Percentiles rank a stretch among this genome's conserved stretches.
phyloP scores from a whole-genome alignment of 257 asterid genomes.

The Penstemon davidsonii region DNA sequence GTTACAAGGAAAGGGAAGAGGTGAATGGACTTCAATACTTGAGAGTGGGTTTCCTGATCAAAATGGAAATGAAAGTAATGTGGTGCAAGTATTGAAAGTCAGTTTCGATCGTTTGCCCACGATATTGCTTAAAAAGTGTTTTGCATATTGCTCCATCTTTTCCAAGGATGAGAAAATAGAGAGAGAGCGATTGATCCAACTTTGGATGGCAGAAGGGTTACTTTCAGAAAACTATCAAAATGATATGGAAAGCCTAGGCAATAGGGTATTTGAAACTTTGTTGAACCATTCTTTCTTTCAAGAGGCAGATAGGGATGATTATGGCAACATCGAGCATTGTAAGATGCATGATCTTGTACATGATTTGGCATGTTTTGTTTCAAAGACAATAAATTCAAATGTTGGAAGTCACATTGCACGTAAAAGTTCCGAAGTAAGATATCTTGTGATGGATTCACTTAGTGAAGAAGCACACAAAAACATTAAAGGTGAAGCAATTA shows the following conservation, averaged over 20 bases:
- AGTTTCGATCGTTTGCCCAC: too few relatives aligned
- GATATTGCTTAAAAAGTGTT: too few relatives aligned
- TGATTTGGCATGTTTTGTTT: constrained; percentile 2
- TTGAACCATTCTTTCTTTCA: constrained; percentile 7
- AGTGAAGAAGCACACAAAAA: neutral
- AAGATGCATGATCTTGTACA: constrained; percentile 21
- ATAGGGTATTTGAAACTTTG: neutral
- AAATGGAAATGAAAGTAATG: neutral
- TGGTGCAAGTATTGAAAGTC: neutral
- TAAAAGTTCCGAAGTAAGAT: neutral
- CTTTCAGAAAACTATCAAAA: neutral
- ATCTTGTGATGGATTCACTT: neutral
- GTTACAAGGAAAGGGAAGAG: constrained; percentile 1
- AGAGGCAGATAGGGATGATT: neutral
- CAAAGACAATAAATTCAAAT: neutral
- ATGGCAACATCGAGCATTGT: neutral
- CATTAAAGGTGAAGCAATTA: neutral
- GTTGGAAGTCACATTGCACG: neutral
- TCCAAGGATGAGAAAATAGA: too few relatives aligned
- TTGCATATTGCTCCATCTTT: too few relatives aligned
- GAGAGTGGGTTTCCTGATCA: neutral
- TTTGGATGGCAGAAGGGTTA: constrained; percentile 27
- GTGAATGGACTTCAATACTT: constrained; percentile 19
- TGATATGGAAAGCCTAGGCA: constrained; percentile 10
- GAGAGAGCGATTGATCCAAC: constrained; percentile 13